These are phyloP conservation scores for Oxalis stricta DNA, from an alignment of 441 rosid species.

Conservation along the genomic window DNA sequence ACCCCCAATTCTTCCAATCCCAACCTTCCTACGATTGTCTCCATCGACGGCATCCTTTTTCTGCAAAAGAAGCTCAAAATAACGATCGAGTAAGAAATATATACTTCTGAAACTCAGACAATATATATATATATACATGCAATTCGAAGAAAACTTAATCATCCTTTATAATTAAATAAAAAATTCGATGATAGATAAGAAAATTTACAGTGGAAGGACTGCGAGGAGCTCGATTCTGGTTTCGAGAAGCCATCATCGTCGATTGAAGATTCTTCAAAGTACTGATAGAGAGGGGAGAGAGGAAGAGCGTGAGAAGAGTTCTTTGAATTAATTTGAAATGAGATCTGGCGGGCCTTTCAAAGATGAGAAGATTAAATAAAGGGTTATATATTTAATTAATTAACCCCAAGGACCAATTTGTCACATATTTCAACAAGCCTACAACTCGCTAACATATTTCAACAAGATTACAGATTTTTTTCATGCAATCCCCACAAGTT, in stretches of 20 bases:
- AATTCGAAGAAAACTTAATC: too few relatives aligned
- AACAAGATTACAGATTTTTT: too few relatives aligned
- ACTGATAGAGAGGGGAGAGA: constrained; percentile 8
- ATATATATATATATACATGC: too few relatives aligned
- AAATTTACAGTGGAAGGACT: constrained; percentile 48
- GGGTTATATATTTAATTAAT: background rate
- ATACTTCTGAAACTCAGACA: too few relatives aligned
- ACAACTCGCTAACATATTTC: too few relatives aligned
- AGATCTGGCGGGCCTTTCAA: constrained; percentile 9
- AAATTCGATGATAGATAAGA: background rate
- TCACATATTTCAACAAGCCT: too few relatives aligned
- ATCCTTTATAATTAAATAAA: background rate
- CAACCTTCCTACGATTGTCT: constrained; percentile 61
- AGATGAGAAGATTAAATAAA: background rate
- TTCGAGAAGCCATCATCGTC: constrained; percentile 49
- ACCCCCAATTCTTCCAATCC: constrained; percentile 27
- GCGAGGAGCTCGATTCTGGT: constrained; percentile 77
- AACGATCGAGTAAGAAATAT: too few relatives aligned
- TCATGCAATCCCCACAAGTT: too few relatives aligned
- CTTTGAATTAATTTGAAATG: constrained; percentile 42
- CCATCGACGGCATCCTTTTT: constrained; percentile 41
- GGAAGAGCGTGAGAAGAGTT: constrained; percentile 9
- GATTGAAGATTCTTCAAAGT: constrained; percentile 6
- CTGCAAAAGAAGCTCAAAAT: too few relatives aligned
- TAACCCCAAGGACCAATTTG: too few relatives aligned